Evolutionary conservation across 139 green algal genomes (phyloP).

Genomic region (Nannochloris sp.): DNA sequence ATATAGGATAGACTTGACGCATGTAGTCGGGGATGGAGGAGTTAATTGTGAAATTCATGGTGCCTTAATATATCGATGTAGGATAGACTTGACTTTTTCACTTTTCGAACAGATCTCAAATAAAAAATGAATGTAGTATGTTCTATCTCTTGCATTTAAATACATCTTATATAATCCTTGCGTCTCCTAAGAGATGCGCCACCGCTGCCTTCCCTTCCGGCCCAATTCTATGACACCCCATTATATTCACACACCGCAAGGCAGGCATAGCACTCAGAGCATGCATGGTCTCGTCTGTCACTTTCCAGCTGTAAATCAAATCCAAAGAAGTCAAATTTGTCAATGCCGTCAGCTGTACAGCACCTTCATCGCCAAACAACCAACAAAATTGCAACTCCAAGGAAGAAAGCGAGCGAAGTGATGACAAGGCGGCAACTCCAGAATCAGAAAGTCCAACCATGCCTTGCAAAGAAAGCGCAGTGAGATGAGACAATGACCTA

Average conservation of each 20-base stretch:
- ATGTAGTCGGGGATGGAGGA: too few species aligned
- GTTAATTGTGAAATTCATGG: too few species aligned
- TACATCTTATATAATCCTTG: too few species aligned
- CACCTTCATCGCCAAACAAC: constrained; percentile 19
- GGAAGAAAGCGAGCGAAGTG: constrained; percentile 14
- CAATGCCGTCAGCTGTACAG: constrained; percentile 11
- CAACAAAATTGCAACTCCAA: constrained; percentile 45
- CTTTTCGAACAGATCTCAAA: too few species aligned
- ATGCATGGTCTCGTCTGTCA: constrained; percentile 16
- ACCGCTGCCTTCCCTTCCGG: constrained; percentile 11
- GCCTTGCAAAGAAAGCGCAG: constrained; percentile 15
- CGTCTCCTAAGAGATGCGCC: constrained; percentile 20
- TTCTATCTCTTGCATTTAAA: too few species aligned
- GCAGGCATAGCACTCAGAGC: constrained; percentile 7
- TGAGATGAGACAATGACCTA: neutral
- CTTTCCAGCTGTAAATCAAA: constrained; percentile 33
- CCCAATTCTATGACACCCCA: constrained; percentile 24
- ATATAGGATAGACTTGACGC: too few species aligned
- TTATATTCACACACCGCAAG: constrained; percentile 16
- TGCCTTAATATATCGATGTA: too few species aligned
- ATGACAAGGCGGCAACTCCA: constrained; percentile 14
- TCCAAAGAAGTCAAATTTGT: constrained; percentile 6
- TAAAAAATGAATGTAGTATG: too few species aligned
- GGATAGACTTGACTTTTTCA: too few species aligned
- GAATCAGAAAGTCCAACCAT: constrained; percentile 30